Percentiles rank a stretch among this genome's conserved stretches.
phyloP scores from a whole-genome alignment of 257 asterid species.

The Scutellaria barbata region DNA sequence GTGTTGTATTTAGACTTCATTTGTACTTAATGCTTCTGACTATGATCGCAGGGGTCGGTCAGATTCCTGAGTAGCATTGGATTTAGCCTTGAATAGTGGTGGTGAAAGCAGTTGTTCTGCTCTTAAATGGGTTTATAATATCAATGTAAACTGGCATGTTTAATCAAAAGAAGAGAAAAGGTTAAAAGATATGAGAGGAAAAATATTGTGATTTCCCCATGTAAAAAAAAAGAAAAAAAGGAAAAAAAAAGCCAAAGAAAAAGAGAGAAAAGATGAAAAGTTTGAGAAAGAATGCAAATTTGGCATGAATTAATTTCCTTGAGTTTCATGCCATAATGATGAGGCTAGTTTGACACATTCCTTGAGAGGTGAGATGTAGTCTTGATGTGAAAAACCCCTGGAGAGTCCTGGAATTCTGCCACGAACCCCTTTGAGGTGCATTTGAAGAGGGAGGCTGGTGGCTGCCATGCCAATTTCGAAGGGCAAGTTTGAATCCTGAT shows the following conservation, averaged over 20 bases:
- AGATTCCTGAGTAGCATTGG: constrained; percentile 67
- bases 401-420: constrained; percentile 44
- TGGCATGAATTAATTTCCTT: constrained; percentile 20
- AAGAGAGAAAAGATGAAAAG: not conserved
- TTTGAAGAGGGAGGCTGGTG: constrained; percentile 50
- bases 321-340: constrained; percentile 23
- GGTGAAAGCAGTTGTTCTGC: constrained; percentile 63
- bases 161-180: constrained; percentile 26
- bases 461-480: constrained; percentile 41
- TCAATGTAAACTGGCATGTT: constrained; percentile 38
- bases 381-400: constrained; percentile 35
- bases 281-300: constrained; percentile 17
- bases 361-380: constrained; percentile 43
- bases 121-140: constrained; percentile 43
- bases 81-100: constrained; percentile 56
- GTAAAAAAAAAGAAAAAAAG: constrained; percentile 32
- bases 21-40: constrained; percentile 50
- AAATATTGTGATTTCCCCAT: constrained; percentile 39
- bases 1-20: constrained; percentile 32
- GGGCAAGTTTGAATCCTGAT: constrained; percentile 58
- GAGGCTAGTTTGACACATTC: constrained; percentile 29
- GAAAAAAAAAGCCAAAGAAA: not conserved
- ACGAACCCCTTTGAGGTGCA: constrained; percentile 41
- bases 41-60: constrained; percentile 82
- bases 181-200: constrained; percentile 31